Evolutionary conservation across 148 eudicot species (phyloP).

Genomic region (Dysphania ambrosioides): DNA sequence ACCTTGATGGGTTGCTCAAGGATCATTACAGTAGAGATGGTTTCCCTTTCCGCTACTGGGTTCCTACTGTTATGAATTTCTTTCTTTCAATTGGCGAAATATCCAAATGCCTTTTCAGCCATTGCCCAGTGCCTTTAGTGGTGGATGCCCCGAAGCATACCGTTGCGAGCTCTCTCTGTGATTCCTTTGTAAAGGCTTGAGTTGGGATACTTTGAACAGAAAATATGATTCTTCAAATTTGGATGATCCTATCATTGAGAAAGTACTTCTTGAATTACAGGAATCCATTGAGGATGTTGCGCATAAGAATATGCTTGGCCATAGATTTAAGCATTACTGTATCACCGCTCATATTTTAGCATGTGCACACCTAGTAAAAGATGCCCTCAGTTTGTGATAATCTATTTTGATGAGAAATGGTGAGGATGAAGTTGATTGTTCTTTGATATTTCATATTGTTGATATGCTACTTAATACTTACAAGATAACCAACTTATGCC

Average conservation of each 20-base stretch:
- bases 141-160: slow-evolving; percentile 14
- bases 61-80: slow-evolving; percentile 8
- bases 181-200: slow-evolving; percentile 54
- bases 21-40: slow-evolving; percentile 5
- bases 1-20: slow-evolving; percentile 7
- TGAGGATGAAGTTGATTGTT: slow-evolving; percentile 15
- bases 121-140: slow-evolving; percentile 28
- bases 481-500: slow-evolving; percentile 35
- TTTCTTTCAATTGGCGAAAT: slow-evolving; percentile 11
- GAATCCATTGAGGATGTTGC: slow-evolving; percentile 74
- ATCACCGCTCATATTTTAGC: slow-evolving; percentile 58
- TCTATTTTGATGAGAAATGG: slow-evolving; percentile 38
- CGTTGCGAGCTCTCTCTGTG: slow-evolving; percentile 41
- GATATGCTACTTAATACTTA: slow-evolving; percentile 53
- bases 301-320: slow-evolving; percentile 33
- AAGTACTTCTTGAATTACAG: slow-evolving; percentile 61
- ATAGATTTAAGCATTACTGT: slow-evolving; percentile 49
- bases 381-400: slow-evolving; percentile 65
- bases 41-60: slow-evolving; percentile 11
- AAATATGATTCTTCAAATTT: slow-evolving; percentile 35
- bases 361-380: slow-evolving; percentile 49
- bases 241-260: slow-evolving; percentile 34
- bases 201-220: slow-evolving; percentile 50
- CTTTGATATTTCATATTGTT: slow-evolving; percentile 32
- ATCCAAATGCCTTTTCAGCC: slow-evolving; percentile 18